A percentile compares a stretch with the other conserved stretches of the same genome.
Evolutionary conservation across 2,329 filamentous ascomycete genomes (phyloP).

Genomic region (Epichloe aotearoae): DNA sequence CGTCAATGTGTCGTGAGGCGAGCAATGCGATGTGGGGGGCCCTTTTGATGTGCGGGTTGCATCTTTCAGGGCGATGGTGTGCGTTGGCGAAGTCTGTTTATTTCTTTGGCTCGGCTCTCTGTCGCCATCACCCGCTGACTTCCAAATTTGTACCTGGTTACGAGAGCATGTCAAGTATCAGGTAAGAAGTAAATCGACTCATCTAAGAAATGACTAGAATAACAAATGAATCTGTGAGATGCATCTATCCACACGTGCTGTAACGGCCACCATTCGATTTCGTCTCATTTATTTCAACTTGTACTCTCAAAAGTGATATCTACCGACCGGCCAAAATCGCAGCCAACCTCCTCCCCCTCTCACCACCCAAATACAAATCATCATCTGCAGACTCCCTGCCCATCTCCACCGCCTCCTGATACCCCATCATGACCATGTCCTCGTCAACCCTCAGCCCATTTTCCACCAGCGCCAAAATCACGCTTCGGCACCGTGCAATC

Average conservation of each 20-base stretch:
- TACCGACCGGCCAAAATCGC: constrained; percentile 21
- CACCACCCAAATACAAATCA: constrained; percentile 47
- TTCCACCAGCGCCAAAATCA: constrained; percentile 72
- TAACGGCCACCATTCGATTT: not conserved
- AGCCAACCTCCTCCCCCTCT: constrained; percentile 37
- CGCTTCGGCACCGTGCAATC: constrained; percentile 71
- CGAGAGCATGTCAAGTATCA: not conserved
- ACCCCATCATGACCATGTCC: constrained; percentile 71
- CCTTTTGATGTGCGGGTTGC: not conserved
- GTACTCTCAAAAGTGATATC: not conserved
- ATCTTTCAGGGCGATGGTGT: not conserved
- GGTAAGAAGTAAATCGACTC: too few species aligned
- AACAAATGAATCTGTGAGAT: too few species aligned
- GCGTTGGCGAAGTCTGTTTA: not conserved
- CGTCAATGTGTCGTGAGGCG: not conserved
- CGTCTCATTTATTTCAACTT: not conserved
- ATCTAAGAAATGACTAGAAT: too few species aligned
- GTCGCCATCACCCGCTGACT: not conserved
- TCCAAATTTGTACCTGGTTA: not conserved
- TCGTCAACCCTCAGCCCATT: constrained; percentile 78
- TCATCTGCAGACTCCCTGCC: constrained; percentile 48
- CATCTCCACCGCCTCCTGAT: constrained; percentile 68
- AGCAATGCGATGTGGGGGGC: not conserved
- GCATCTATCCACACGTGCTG: too few species aligned
- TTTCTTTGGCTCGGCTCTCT: not conserved